Evolutionary conservation across 345 rosid genomes (phyloP).

Genomic region (Hirschfeldia incana): DNA sequence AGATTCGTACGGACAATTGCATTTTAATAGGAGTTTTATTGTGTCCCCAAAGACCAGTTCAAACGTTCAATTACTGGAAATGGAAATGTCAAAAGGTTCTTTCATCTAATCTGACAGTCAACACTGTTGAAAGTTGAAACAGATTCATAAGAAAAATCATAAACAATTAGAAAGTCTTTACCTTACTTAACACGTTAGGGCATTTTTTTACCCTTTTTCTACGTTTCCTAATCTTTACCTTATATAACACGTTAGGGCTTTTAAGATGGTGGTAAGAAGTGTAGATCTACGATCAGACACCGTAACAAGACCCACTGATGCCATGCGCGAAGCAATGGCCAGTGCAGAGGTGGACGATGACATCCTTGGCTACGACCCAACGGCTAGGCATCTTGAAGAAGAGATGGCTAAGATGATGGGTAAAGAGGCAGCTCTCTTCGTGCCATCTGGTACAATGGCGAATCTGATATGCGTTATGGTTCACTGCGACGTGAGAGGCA

Average conservation of each 20-base stretch:
- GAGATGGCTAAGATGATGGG: slow-evolving; percentile 75
- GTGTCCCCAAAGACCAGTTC: slow-evolving; percentile 27
- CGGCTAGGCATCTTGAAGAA: slow-evolving; percentile 60
- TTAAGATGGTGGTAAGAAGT: slow-evolving; percentile 63
- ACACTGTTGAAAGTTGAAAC: not conserved
- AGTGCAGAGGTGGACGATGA: slow-evolving; percentile 93
- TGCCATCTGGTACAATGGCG: slow-evolving; percentile 98
- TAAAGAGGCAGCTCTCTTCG: slow-evolving; percentile 86
- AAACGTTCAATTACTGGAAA: slow-evolving; percentile 1
- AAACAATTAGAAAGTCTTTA: not conserved
- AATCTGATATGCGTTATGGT: slow-evolving; percentile 91
- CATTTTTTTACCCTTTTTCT: not conserved
- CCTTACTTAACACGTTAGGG: not conserved
- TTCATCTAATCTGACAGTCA: slow-evolving; percentile 4
- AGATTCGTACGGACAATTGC: slow-evolving; percentile 12
- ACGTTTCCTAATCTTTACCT: not conserved
- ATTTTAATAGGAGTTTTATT: not conserved
- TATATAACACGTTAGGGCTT: not conserved
- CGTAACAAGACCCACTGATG: slow-evolving; percentile 77
- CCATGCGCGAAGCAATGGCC: slow-evolving; percentile 87
- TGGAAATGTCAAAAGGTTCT: not conserved
- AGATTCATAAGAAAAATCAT: not conserved
- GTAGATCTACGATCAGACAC: slow-evolving; percentile 97
- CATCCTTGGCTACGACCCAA: slow-evolving; percentile 69
- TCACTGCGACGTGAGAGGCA: slow-evolving; percentile 86